These are phyloP conservation scores for Fusarium continuum DNA, from an alignment of 2,329 filamentous ascomycete genomes.

Conservation along the genomic window DNA sequence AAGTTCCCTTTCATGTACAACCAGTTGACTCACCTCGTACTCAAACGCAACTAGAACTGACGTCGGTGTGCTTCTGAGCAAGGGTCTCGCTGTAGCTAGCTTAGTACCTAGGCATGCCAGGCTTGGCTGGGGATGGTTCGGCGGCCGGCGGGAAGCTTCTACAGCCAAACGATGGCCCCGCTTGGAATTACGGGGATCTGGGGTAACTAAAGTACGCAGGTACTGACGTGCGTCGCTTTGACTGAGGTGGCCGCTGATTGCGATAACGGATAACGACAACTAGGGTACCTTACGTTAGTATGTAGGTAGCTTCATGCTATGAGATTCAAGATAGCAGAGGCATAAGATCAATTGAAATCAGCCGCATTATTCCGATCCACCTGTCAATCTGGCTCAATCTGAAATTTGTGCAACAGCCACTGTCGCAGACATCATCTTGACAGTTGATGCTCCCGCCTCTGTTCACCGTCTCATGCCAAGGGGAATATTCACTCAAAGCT, in stretches of 20 bases:
- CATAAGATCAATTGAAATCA: neutral
- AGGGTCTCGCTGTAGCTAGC: too few species aligned
- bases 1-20: neutral
- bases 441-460: too few species aligned
- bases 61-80: constrained; percentile 18
- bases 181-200: constrained; percentile 32
- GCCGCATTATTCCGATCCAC: too few species aligned
- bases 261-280: neutral
- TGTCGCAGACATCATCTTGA: too few species aligned
- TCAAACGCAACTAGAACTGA: constrained; percentile 19
- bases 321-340: too few species aligned
- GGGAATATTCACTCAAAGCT: too few species aligned
- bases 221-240: constrained; percentile 16
- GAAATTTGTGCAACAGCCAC: too few species aligned
- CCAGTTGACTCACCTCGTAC: neutral
- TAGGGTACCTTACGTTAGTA: too few species aligned
- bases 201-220: constrained; percentile 34
- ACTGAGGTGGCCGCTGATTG: constrained; percentile 8
- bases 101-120: too few species aligned
- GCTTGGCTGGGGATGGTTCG: neutral
- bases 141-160: constrained; percentile 7
- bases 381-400: too few species aligned
- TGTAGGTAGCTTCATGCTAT: too few species aligned
- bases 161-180: neutral
- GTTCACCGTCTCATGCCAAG: too few species aligned